Base-by-base conservation (phyloP, 2,329 filamentous ascomycete genomes). In the Bipolaris bicolor region DNA sequence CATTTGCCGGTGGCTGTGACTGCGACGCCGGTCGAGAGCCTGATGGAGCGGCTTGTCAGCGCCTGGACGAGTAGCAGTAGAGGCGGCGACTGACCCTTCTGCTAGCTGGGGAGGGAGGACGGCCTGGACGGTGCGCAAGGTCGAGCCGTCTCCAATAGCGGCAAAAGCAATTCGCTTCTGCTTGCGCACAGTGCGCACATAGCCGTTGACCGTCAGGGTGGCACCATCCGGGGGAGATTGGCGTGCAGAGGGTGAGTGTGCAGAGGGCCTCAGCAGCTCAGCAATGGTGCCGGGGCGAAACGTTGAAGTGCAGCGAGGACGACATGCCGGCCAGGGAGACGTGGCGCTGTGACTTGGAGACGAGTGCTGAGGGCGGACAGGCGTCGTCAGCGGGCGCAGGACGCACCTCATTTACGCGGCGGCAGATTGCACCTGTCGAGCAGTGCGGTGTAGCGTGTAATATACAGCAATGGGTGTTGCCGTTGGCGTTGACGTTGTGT, bases 91-190 rank as follows among this genome's bases (percentile, higher is more conserved):
- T 74, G 83, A 96, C 91, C 88, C 86, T 77, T 88, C 82, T 64
- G 89, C 88, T 71, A 92, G 83, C 45, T 84, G 82, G 62, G 90
- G 88, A 52, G 86, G 86, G 65, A 97, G 80, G 45, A 97, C 87
- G 44, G 89, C 91, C 79, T 99, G 95, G 53, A 98, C 76, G 26
- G 91, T 82, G 60, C 88, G 82, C 65, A 91, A 81, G 40, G 90
- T 92, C 11, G 92, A 96, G 43, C 95, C 95, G 81, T 99, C 95
- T 10, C 89, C 89, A 50, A 98, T 82, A 58, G 92, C 86, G 50
- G 93, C 89, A 78, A 99, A 98, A 5, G 90, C 88, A 58, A 90
- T 83, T 20, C 84, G 84, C 75, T 97, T 96, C 81, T 96, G 92
- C 75, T 91, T 90, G 61, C 94, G 86, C 58, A 97, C 88, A 3